Evolutionary conservation across 2,329 filamentous ascomycete species (phyloP), one percentile per base, ranked within the genome.

Genomic region (Furcasterigmium furcatum): DNA sequence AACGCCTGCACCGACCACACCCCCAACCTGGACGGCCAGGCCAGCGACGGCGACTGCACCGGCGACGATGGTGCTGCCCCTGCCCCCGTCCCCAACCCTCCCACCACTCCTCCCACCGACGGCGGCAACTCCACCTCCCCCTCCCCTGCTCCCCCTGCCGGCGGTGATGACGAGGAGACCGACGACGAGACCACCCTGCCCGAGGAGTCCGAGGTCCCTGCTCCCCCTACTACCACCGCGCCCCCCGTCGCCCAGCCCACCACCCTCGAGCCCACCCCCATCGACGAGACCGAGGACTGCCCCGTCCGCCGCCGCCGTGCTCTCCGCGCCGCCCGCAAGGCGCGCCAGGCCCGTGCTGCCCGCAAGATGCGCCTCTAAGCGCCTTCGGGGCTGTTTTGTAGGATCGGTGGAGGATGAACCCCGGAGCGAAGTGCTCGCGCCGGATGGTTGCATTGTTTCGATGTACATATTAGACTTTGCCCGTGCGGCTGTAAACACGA

Each of bases 11-110:
- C 60, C 53, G 64, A 67, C 49, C 62, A 66, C 58, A 66, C 64
- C 34, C 57, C 61, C 53, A 67, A 67, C 62, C 49, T 59, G 4
- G 53, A 49, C 21, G 64, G 61, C 12, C 55, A 60, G 57, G 40
- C 53, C 20, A 58, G 48, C 42, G 64, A 67, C 30, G 64, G 64
- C 38, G 63, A 67, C 58, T 67, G 64, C 61, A 65, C 63, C 19
- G 40, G 40, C 13, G 40, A 42, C 19, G 40, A 42, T 22, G 40
- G 40, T n/a, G 39, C 39, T 27, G 34, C 34, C 19, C 29, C 40
- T n/a, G 40, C 27, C 13, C 40, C 40, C 12, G 27, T 5, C 20
- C 29, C 40, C 27, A 27, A 25, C 12, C 40, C 40, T 34, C 40
- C 40, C 29, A 27, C 25, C 39, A 24, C 19, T n/a, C 6, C 9